Base-by-base conservation (phyloP, 805 yeast genomes). In the Kodamaea sagamina region DNA sequence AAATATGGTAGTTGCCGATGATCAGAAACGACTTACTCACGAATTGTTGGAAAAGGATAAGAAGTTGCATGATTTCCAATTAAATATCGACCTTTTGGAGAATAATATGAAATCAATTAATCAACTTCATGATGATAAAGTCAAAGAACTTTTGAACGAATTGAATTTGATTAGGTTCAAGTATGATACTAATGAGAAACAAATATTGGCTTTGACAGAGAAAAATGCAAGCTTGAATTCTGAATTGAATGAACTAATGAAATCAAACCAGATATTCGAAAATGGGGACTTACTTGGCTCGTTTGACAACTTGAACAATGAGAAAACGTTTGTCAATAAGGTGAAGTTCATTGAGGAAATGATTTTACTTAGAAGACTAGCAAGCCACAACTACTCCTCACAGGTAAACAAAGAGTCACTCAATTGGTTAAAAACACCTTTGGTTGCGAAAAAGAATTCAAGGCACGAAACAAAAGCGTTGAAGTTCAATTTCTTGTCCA, bases 21-120 rank as follows among this genome's bases (percentile, higher is more conserved):
- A 40, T n/a, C 15, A 4, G 4, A 25, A 32, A 10, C 29, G 25
- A 3, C 42, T 25, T 10, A 19, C 34, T 3, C 10, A 28, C 6
- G 43, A 41, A 32, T 27, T 54, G 6, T 18, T 44, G 11, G 57
- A 58, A 16, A 62, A 59, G 26, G 67, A 65, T 17, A 52, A 47
- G 17, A 39, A 48, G 10, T 55, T 77, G 11, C 71, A 71, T 27
- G 81, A 79, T 36, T 58, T 75, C 10, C 58, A 62, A 9, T 56
- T 78, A 42, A 78, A 75, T 47, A 62, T 78, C 7, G 59, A 66
- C 6, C 63, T 77, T 1, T 53, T 79, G 27, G 73, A 77, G 47
- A 62, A 67, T 4, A 76, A 74, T 48, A 57, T 78, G 51, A 50
- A 49, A 11, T 59, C 67, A 3, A 54, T 67, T 4, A 56, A 59